Conservation (phyloP, 371 early-diverging fungal genomes). For the Nematocida sp. region DNA sequence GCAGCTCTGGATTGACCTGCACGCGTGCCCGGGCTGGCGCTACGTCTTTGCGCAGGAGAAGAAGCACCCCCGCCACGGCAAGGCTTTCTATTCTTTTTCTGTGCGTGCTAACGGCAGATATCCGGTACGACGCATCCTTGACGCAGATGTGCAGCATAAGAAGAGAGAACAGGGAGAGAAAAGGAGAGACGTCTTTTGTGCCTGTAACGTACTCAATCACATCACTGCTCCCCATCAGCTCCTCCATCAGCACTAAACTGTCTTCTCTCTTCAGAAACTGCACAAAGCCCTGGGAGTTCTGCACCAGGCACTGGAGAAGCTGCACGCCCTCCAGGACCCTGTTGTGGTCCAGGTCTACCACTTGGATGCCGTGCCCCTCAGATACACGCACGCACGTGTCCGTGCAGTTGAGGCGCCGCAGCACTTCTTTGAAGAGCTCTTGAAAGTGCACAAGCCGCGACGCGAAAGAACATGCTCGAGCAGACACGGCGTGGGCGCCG, state of each 20-base stretch:
- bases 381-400: slow-evolving; percentile 4
- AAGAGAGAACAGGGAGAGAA: not conserved
- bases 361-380: not conserved
- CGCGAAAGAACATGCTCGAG: not conserved
- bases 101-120: not conserved
- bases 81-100: not conserved
- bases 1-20: not conserved
- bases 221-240: slow-evolving; percentile 5
- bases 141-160: not conserved
- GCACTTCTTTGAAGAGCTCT: slow-evolving; percentile 19
- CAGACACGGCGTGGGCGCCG: not conserved
- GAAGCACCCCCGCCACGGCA: not conserved
- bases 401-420: slow-evolving; percentile 2
- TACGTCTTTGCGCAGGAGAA: not conserved
- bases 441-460: not conserved
- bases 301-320: slow-evolving; percentile 10
- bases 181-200: not conserved
- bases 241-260: not conserved
- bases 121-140: not conserved
- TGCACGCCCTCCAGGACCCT: slow-evolving; percentile 35
- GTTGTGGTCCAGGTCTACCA: slow-evolving; percentile 33
- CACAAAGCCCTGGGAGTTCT: slow-evolving; percentile 31
- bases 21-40: not conserved
- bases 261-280: not conserved
- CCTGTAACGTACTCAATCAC: not conserved